phyloP scores from a whole-genome alignment of 2,329 filamentous ascomycete species.

The Colletotrichum plurivorum region DNA sequence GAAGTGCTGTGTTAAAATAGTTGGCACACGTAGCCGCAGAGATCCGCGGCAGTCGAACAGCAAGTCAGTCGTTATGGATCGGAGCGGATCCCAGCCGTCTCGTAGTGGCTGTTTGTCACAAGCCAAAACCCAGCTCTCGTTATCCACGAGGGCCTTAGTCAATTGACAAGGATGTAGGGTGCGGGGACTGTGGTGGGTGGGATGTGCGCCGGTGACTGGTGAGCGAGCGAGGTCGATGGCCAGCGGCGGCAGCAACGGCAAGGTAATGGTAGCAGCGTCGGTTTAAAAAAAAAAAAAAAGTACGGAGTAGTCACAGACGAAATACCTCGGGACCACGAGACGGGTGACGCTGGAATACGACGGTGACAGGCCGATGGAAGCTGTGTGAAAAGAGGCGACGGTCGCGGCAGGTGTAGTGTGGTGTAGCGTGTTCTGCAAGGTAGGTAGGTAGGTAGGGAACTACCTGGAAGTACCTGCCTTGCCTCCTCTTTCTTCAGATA shows the following conservation, averaged over 20 bases:
- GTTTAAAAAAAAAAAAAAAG: background rate
- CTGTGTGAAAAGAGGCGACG: background rate
- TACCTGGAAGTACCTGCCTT: too few species aligned
- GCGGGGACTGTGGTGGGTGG: slow-evolving; percentile 4
- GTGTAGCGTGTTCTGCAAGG: background rate
- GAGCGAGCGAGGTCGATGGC: background rate
- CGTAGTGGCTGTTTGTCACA: slow-evolving; percentile 37
- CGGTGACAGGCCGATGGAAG: background rate
- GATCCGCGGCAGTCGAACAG: slow-evolving; percentile 36
- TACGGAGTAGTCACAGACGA: background rate
- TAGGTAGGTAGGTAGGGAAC: background rate
- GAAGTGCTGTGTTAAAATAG: slow-evolving; percentile 32
- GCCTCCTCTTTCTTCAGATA: too few species aligned
- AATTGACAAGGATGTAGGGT: slow-evolving; percentile 26
- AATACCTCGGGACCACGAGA: background rate
- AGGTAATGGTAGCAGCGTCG: slow-evolving; percentile 7
- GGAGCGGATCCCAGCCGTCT: slow-evolving; percentile 31
- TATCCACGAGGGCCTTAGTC: slow-evolving; percentile 32
- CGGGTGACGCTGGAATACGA: background rate
- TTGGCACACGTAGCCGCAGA: slow-evolving; percentile 39
- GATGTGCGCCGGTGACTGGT: background rate
- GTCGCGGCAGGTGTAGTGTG: slow-evolving; percentile 11
- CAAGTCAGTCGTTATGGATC: slow-evolving; percentile 32
- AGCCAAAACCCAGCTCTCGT: slow-evolving; percentile 33
- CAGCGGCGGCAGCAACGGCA: background rate